Conservation (phyloP, 257 asterid species). For the Solanum ossicruentum region DNA sequence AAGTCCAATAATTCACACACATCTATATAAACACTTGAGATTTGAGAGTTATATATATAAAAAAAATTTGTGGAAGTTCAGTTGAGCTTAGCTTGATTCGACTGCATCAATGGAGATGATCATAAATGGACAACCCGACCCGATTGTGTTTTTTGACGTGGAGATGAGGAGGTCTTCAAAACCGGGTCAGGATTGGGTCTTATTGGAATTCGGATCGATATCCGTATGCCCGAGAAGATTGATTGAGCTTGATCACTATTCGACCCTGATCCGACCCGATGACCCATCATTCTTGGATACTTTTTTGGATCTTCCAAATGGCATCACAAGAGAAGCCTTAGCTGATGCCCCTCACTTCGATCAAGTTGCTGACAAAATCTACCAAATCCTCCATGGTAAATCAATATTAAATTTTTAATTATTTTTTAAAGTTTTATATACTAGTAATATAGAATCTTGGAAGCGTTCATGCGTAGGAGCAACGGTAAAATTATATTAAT, state of each 20-base stretch:
- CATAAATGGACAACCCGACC: neutral
- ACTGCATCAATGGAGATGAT: neutral
- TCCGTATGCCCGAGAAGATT: neutral
- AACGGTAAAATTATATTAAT: neutral
- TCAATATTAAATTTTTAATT: neutral
- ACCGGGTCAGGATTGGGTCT: neutral
- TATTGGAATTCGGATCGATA: neutral
- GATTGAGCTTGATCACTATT: neutral
- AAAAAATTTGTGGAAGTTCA: neutral
- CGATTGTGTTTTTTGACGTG: neutral
- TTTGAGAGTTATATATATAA: neutral
- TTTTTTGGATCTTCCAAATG: neutral
- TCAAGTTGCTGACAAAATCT: neutral
- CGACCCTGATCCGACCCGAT: neutral
- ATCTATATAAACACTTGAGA: neutral
- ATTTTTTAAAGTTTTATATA: too few species aligned
- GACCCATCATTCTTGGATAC: neutral
- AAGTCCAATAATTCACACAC: neutral
- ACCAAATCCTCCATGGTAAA: neutral
- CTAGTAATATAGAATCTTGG: neutral
- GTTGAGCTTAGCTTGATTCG: neutral
- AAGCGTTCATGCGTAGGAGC: neutral
- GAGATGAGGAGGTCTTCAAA: neutral
- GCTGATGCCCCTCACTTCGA: neutral
- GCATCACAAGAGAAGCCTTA: neutral